phyloP scores from a whole-genome alignment of 768 basidiomycete genomes.

The Leucosporidium yakuticum region DNA sequence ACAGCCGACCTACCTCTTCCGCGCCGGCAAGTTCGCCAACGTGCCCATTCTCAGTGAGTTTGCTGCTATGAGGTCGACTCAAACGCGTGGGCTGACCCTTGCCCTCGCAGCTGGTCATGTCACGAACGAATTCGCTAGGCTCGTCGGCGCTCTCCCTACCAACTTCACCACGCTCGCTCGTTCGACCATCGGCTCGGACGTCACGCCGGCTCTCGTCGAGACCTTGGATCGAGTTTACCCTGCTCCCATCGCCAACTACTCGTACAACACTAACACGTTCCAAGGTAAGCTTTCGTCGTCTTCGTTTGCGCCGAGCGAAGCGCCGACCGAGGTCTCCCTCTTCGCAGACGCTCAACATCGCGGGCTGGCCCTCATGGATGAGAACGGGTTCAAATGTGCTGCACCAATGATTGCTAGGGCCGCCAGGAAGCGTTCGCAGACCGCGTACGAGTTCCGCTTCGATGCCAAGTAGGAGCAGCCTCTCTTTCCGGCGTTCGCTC shows the following conservation, averaged over 20 bases:
- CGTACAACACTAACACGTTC: slow-evolving; percentile 11
- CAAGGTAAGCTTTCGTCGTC: too few species aligned
- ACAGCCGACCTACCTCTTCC: slow-evolving; percentile 51
- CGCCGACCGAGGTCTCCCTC: background rate
- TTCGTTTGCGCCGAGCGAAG: background rate
- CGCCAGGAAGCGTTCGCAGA: rapidly evolving
- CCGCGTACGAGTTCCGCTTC: background rate
- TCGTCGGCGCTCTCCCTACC: background rate
- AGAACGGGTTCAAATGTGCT: background rate
- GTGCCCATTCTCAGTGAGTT: slow-evolving; percentile 61
- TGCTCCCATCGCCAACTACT: slow-evolving; percentile 1
- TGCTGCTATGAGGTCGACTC: background rate
- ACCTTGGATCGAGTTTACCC: slow-evolving; percentile 11
- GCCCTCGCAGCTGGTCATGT: background rate
- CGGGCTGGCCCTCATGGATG: background rate
- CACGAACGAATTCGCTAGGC: slow-evolving; percentile 8
- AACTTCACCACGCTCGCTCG: slow-evolving; percentile 3
- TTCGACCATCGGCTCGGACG: background rate
- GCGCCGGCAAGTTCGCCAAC: slow-evolving; percentile 49
- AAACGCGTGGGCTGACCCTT: background rate
- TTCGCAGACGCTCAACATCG: background rate
- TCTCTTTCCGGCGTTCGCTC: background rate
- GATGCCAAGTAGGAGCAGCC: background rate
- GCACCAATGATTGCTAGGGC: background rate
- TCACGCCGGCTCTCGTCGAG: background rate